Conservation (phyloP, 1,139 yeast species). For the Meyerozyma smithsonii region DNA sequence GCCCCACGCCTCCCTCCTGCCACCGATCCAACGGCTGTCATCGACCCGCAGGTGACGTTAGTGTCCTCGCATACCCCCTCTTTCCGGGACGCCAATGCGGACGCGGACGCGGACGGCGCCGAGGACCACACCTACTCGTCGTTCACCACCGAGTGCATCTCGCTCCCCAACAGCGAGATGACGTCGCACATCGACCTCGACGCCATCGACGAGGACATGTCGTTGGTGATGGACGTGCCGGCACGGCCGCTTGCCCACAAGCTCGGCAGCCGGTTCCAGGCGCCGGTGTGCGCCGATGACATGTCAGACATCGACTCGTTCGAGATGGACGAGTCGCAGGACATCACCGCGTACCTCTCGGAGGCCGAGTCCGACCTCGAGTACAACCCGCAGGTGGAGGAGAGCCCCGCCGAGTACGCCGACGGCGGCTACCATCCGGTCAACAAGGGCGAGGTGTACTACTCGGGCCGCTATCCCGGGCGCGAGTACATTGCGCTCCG, state of each 20-base stretch:
- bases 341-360: conserved; percentile 2
- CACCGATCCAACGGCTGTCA: too few species aligned
- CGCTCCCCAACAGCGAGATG: conserved; percentile 39
- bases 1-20: too few species aligned
- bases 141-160: conserved; percentile 36
- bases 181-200: conserved; percentile 20
- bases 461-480: conserved; percentile 31
- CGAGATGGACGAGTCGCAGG: conserved; percentile 1
- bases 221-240: not conserved
- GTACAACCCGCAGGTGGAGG: conserved; percentile 50
- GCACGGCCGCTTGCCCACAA: not conserved
- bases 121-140: conserved; percentile 19
- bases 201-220: not conserved
- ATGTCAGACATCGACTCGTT: not conserved
- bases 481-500: conserved; percentile 57
- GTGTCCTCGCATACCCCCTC: not conserved
- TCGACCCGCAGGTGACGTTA: not conserved
- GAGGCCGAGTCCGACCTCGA: conserved; percentile 1
- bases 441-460: conserved; percentile 66
- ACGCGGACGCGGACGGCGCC: not conserved
- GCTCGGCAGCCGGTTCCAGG: not conserved
- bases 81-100: too few species aligned
- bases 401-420: conserved; percentile 64
- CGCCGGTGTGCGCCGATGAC: not conserved
- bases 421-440: conserved; percentile 90